Conservation (phyloP, 495 filamentous ascomycete species). For the Neurospora terricola region DNA sequence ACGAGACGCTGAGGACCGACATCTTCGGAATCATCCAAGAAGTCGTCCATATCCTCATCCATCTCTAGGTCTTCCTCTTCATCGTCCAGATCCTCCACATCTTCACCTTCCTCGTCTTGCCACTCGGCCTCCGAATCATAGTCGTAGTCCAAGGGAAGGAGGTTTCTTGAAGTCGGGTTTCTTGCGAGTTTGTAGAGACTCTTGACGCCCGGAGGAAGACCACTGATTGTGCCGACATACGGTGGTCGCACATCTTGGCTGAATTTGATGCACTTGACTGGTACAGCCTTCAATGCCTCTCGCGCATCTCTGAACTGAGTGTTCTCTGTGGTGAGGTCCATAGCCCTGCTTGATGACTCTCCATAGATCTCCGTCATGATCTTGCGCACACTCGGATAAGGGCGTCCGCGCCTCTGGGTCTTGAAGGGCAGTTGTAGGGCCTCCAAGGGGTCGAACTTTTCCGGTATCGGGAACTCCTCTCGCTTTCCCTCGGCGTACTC, state of each 20-base stretch:
- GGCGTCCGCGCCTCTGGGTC: slow-evolving; percentile 39
- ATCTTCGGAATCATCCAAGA: slow-evolving; percentile 63
- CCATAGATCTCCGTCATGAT: slow-evolving; percentile 44
- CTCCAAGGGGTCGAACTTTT: slow-evolving; percentile 43
- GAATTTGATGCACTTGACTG: slow-evolving; percentile 74
- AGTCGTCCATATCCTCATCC: slow-evolving; percentile 62
- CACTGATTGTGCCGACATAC: slow-evolving; percentile 78
- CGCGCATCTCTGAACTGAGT: slow-evolving; percentile 32
- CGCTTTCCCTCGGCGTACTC: slow-evolving; percentile 30
- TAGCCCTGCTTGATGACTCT: slow-evolving; percentile 9
- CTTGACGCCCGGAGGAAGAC: slow-evolving; percentile 30
- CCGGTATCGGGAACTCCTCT: slow-evolving; percentile 16
- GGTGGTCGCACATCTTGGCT: slow-evolving; percentile 81
- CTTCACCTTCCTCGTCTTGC: slow-evolving; percentile 51
- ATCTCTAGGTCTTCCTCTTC: slow-evolving; percentile 58
- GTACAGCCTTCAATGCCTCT: slow-evolving; percentile 50
- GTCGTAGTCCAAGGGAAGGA: slow-evolving; percentile 76
- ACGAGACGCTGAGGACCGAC: slow-evolving; percentile 31
- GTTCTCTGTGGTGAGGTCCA: slow-evolving; percentile 29
- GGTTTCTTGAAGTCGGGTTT: slow-evolving; percentile 51
- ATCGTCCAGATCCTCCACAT: slow-evolving; percentile 54
- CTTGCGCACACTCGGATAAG: slow-evolving; percentile 48
- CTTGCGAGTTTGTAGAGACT: slow-evolving; percentile 51
- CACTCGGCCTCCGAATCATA: slow-evolving; percentile 97
- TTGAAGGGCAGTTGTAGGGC: slow-evolving; percentile 49